phyloP scores from a whole-genome alignment of 805 yeast genomes.

The Ogataea thermomethanolica region DNA sequence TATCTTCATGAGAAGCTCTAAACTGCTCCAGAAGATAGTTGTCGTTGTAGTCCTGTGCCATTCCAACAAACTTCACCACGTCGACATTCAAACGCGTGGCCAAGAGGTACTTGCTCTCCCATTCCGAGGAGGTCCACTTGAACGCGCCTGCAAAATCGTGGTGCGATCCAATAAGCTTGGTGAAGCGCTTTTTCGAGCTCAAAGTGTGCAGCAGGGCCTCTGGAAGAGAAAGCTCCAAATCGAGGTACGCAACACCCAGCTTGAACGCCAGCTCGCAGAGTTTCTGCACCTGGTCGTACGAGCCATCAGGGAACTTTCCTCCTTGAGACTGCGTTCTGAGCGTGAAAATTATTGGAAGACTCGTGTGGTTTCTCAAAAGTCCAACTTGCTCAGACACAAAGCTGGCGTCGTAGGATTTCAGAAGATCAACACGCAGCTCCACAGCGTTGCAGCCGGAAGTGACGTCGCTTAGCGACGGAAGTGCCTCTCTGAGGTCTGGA shows the following conservation, averaged over 20 bases:
- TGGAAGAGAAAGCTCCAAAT: slow-evolving; percentile 72
- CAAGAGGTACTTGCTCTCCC: slow-evolving; percentile 68
- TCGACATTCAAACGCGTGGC: slow-evolving; percentile 68
- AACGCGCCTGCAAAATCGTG: slow-evolving; percentile 65
- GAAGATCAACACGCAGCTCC: slow-evolving; percentile 76
- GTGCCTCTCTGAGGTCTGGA: slow-evolving; percentile 49
- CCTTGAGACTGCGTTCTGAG: slow-evolving; percentile 78
- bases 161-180: slow-evolving; percentile 78
- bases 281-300: slow-evolving; percentile 41
- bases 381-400: slow-evolving; percentile 76
- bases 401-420: slow-evolving; percentile 45
- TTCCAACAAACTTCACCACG: slow-evolving; percentile 78
- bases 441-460: slow-evolving; percentile 75
- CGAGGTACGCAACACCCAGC: slow-evolving; percentile 77
- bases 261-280: slow-evolving; percentile 63
- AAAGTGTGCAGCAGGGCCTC: slow-evolving; percentile 49
- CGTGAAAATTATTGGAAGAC: slow-evolving; percentile 78
- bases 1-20: slow-evolving; percentile 48
- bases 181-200: slow-evolving; percentile 49
- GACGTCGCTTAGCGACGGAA: slow-evolving; percentile 48
- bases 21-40: slow-evolving; percentile 71
- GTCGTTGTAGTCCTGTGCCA: slow-evolving; percentile 61
- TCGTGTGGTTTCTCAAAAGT: slow-evolving; percentile 56
- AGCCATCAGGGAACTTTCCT: slow-evolving; percentile 69
- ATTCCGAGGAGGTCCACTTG: slow-evolving; percentile 66